phyloP scores from a whole-genome alignment of 805 yeast genomes.

The Tetrapisispora pingtungensis region DNA sequence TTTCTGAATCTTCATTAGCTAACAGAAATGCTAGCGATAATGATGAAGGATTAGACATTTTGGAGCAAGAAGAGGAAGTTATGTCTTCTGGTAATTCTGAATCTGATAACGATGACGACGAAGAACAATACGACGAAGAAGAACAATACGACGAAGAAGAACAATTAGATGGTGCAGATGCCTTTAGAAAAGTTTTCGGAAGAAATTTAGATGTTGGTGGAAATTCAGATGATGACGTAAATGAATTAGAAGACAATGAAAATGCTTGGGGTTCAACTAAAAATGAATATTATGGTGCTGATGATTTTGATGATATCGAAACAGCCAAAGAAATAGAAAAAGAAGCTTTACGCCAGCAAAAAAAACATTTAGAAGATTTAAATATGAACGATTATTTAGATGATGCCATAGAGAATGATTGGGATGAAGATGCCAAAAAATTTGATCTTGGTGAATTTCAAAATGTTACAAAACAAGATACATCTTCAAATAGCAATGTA shows the following conservation, averaged over 20 bases:
- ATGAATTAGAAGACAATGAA: slow-evolving; percentile 32
- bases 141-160: slow-evolving; percentile 12
- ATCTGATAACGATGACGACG: slow-evolving; percentile 34
- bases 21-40: slow-evolving; percentile 32
- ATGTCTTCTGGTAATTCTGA: slow-evolving; percentile 27
- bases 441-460: slow-evolving; percentile 35
- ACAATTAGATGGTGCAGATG: slow-evolving; percentile 29
- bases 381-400: slow-evolving; percentile 68
- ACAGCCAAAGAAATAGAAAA: slow-evolving; percentile 69
- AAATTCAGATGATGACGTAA: slow-evolving; percentile 23
- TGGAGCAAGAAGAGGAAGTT: slow-evolving; percentile 44
- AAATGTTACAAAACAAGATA: slow-evolving; percentile 20
- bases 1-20: slow-evolving; percentile 46
- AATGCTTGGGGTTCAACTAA: slow-evolving; percentile 39
- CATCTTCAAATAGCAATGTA: slow-evolving; percentile 19
- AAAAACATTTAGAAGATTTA: slow-evolving; percentile 64
- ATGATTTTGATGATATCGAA: slow-evolving; percentile 49
- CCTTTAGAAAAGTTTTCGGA: slow-evolving; percentile 32
- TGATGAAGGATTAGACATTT: slow-evolving; percentile 38
- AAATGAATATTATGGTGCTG: slow-evolving; percentile 45
- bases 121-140: slow-evolving; percentile 29
- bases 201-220: slow-evolving; percentile 19
- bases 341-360: slow-evolving; percentile 83
- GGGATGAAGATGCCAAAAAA: slow-evolving; percentile 53
- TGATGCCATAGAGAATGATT: slow-evolving; percentile 62